These are phyloP conservation scores for Aspergillus ostianus DNA, from an alignment of 495 filamentous ascomycete species.

Conservation along the genomic window DNA sequence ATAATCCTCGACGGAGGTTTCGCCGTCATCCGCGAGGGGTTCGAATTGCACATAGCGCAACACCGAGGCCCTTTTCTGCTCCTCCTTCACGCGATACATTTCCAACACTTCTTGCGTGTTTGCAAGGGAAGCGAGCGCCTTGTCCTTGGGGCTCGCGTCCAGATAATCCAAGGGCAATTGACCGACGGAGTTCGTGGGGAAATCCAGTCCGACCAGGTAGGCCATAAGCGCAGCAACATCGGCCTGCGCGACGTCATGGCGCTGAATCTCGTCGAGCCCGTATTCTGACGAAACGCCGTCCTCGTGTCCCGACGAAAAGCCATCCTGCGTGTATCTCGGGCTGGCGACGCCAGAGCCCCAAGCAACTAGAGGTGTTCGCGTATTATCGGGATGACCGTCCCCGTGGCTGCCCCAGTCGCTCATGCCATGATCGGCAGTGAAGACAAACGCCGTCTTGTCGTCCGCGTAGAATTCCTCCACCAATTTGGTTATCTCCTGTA, in stretches of 20 bases:
- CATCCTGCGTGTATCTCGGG: constrained; percentile 56
- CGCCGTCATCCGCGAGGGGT: constrained; percentile 53
- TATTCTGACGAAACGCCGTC: constrained; percentile 93
- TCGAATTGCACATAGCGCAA: constrained; percentile 74
- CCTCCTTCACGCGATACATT: constrained; percentile 96
- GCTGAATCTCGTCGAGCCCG: constrained; percentile 72
- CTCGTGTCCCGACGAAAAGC: constrained; percentile 71
- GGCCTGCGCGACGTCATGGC: constrained; percentile 91
- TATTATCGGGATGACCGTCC: constrained; percentile 97
- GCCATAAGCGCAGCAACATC: constrained; percentile 97
- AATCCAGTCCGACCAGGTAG: constrained; percentile 86
- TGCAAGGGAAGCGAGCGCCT: constrained; percentile 80
- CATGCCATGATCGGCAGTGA: constrained; percentile 99
- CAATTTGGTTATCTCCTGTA: constrained; percentile 75
- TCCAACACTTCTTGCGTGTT: constrained; percentile 91
- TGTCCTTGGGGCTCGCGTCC: constrained; percentile 64
- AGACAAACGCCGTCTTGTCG: constrained; percentile 88
- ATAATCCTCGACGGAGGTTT: constrained; percentile 64
- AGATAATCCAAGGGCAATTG: constrained; percentile 85
- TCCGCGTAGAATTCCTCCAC: constrained; percentile 92
- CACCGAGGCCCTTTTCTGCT: constrained; percentile 71
- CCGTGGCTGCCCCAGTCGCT: constrained; percentile 98
- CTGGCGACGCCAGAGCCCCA: constrained; percentile 93
- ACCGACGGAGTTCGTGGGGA: constrained; percentile 95
- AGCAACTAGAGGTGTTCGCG: constrained; percentile 84